Percentiles rank a stretch among this genome's conserved stretches.
phyloP scores from a whole-genome alignment of 1,284 basidiomycete species.

The Ceratobasidium sp. region DNA sequence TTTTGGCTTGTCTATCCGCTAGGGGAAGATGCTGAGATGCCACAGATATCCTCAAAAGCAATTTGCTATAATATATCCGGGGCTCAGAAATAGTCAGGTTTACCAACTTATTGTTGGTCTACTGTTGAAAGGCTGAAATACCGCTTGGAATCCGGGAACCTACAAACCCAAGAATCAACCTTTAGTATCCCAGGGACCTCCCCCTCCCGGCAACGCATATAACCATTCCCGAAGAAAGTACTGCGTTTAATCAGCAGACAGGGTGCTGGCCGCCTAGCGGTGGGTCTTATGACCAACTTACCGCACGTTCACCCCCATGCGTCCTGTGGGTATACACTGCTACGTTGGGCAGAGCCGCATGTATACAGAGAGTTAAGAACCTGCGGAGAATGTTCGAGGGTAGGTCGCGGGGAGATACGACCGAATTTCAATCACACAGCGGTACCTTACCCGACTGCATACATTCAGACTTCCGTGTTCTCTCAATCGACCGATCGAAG shows the following conservation, averaged over 20 bases:
- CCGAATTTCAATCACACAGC: background rate
- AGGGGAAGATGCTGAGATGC: too few species aligned
- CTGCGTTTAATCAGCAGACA: background rate
- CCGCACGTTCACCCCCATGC: background rate
- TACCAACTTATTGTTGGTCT: background rate
- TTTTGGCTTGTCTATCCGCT: too few species aligned
- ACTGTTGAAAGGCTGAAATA: background rate
- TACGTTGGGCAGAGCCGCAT: background rate
- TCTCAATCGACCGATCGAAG: background rate
- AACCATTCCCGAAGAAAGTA: too few species aligned
- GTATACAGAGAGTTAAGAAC: background rate
- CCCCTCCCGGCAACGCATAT: too few species aligned
- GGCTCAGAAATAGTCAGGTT: background rate
- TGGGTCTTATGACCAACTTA: background rate
- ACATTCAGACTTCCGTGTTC: constrained; percentile 6
- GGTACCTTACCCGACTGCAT: constrained; percentile 16
- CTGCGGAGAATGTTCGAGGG: background rate
- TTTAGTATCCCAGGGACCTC: too few species aligned
- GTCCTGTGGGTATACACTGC: background rate
- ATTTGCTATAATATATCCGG: too few species aligned
- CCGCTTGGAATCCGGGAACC: background rate
- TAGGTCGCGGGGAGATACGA: background rate
- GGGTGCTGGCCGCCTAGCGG: background rate
- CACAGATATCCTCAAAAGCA: too few species aligned
- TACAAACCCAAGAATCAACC: too few species aligned